Evolutionary conservation across 1,284 basidiomycete species (phyloP), one percentile per base, ranked within the genome.

Genomic region (Microbotryum intermedium): DNA sequence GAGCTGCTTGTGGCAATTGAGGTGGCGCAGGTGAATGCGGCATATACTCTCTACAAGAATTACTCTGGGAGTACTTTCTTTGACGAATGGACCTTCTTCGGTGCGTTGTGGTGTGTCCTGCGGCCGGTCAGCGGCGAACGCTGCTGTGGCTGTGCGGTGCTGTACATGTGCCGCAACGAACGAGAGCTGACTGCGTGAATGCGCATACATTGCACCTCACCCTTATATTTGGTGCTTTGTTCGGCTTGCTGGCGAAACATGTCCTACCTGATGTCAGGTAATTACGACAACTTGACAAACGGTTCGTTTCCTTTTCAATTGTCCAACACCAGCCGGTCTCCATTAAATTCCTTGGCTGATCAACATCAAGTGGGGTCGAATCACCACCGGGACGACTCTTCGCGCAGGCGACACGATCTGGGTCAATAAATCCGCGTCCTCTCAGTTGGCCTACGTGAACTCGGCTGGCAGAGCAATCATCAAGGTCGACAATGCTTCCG

Each of bases 241-340:
- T 30, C 11, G 48, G 26, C 21, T 20, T 6, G 46, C 46, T 29
- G 25, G 29, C 23, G 4, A 3, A 9, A 6, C 10, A 4, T 13
- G 18, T 25, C 18, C 23, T 18, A n/a, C 29, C 42, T 28, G 13
- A 6, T 20, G n/a, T n/a, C 53, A 64, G 62, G 60, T 18, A 51
- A 64, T 43, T 64, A 60, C 42, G 63, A 64, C 54, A 66, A 64
- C 57, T 43, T 61, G 8, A 66, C 61, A 1, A 61, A 64, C 23
- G 60, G 34, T 39, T 16, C 11, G 34, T 16, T 39, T 39, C 3
- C 18, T 39, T 11, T 6, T 18, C 3, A 18, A 11, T 39, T 39
- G 34, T 16, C 34, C 34, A 55, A 21, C 9, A 9, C 6, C 4
- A 18, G 30, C 55, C 5, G 10, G 10, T 23, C 28, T 34, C 20